Base-by-base conservation (phyloP, 2,329 filamentous ascomycete species). In the Ophiostoma himal-ulmi region DNA sequence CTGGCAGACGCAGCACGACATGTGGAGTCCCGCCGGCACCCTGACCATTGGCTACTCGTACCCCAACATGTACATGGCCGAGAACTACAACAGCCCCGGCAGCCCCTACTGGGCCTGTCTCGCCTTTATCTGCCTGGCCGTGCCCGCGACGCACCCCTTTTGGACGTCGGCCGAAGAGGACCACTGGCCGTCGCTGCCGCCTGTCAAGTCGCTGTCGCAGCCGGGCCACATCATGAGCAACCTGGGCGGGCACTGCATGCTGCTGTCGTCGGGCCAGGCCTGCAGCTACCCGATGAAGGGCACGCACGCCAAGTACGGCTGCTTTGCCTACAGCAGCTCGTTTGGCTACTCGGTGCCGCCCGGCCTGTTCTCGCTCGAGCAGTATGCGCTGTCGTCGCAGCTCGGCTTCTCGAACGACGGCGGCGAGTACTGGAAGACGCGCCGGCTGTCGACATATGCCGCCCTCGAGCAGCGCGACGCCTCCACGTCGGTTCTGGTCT, bases 231-330 rank as follows among this genome's bases (percentile, higher is more conserved):
- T 94, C 72, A 86, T 88, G 77, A 85, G 89, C 74, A 86, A 88
- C 73, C 84, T 88, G 22, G 90, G 89, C n/a, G 89, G 88, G 0
- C 91, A 94, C 77, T 89, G 88, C 65, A 91, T 93, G 83, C 83
- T 94, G 34, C 83, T 94, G 8, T 90, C 87, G 4, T 91, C 89
- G 0, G 91, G 91, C 1, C 91, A 94, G 77, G 89, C 89, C n/a
- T 94, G 91, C 78, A 89, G 91, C 78, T 94, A 94, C 77, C 89
- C 91, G 0, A 89, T 94, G 82, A 91, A 91, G 78, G 91, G 89
- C 69, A 92, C 91, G 0, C 91, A 94, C 77, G 90, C 91, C 72
- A 94, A 94, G 76, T 94, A 94, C 78, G 91, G 91, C 66, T 86
- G 87, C 72, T 93, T 94, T 76, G 90, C 90, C 6, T 94, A 94